Percentiles rank a stretch among this genome's conserved stretches.
phyloP scores from a whole-genome alignment of 2,329 filamentous ascomycete species.

The Beauveria sp. region DNA sequence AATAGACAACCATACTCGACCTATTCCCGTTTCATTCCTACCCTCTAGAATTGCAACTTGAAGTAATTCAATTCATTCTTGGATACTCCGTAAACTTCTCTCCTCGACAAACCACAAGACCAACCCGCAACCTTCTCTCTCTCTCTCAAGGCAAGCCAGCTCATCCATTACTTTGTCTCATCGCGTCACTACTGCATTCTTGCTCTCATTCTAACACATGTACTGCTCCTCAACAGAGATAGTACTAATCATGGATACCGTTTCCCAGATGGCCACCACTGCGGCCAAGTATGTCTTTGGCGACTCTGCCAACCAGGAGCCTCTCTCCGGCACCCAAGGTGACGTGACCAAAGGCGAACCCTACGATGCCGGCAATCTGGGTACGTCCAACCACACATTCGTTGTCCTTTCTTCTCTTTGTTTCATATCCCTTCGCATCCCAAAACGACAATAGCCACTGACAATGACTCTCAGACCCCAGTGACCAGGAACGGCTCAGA shows the following conservation, averaged over 20 bases:
- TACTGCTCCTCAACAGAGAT: neutral
- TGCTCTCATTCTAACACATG: neutral
- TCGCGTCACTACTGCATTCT: neutral
- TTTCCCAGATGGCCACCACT: conserved; percentile 44
- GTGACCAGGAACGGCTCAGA: conserved; percentile 18
- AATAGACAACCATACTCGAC: neutral
- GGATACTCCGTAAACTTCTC: neutral
- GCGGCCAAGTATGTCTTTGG: conserved; percentile 37
- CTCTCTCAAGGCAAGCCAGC: neutral
- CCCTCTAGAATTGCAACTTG: neutral
- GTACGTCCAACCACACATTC: conserved; percentile 25
- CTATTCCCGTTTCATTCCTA: neutral
- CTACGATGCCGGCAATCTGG: conserved; percentile 71
- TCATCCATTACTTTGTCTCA: neutral
- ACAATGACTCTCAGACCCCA: neutral
- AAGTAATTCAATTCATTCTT: neutral
- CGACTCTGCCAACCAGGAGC: conserved; percentile 44
- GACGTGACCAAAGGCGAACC: conserved; percentile 62
- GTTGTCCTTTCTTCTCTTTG: neutral
- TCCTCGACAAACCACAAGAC: neutral
- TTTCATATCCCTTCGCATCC: no score
- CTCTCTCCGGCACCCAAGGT: conserved; percentile 62
- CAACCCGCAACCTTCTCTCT: neutral
- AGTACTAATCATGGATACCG: conserved; percentile 49
- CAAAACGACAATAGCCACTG: neutral